Base-by-base conservation (phyloP, 805 yeast species). In the Teunomyces lycoperdinae region DNA sequence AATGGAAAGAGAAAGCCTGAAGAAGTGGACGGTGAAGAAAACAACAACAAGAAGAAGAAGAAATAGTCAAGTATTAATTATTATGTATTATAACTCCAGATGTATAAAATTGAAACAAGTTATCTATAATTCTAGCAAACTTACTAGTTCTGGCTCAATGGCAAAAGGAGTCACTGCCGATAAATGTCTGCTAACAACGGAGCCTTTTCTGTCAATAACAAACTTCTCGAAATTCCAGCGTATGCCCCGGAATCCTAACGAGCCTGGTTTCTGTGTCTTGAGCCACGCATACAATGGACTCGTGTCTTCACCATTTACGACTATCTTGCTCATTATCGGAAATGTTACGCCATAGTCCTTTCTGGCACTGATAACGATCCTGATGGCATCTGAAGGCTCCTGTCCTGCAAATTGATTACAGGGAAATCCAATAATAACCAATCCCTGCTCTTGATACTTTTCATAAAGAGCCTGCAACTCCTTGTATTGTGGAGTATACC, bases 371-470 rank as follows among this genome's bases (percentile, higher is more conserved):
- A 41, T 35, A 14, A 57, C 60, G 13, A 70, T 60, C 27, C 59
- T 48, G 3, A 39, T 78, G 44, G 79, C 81, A 2, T 79, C 61
- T 3, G 83, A 84, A 56, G 94, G 85, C 68, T 91, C 88, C 73
- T 94, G 86, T 57, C 79, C 71, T 20, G 86, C 91, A 63, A 90
- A 90, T 64, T 89, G 96, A 70, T 89, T 87, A 68, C 96, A 88
- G 29, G 97, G 97, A 78, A 90, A 89, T 0, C 90, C 97, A 31
- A 90, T 54, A 26, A 90, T 75, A 40, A 70, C 81, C 20, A 91
- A 71, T 1, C 88, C 95, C 52, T 77, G 60, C 43, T 77, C 80
- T 45, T 77, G 68, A 68, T 84, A 87, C 61, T 82, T 81, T 51
- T 81, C 70, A 70, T 88, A 83, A 10, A 90, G 67, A 35, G 64